Base-by-base conservation (phyloP, 768 basidiomycete genomes). In the Rhodotorula diobovata region DNA sequence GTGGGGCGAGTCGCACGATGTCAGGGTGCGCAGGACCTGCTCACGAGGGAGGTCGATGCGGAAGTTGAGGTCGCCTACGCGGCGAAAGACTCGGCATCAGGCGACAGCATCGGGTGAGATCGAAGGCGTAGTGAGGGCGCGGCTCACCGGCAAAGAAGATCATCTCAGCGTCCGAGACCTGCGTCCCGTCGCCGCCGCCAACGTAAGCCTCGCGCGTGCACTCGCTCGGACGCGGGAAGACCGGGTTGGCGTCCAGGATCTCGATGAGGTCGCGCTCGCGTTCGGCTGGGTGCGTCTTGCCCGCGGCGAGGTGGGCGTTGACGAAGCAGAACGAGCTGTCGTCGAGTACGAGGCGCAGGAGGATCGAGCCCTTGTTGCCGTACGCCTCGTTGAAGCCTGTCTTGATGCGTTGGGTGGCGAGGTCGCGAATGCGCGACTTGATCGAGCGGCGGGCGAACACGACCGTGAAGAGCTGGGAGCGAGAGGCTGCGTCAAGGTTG, bases 311-410 rank as follows among this genome's bases (percentile, higher is more conserved):
- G 83, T 99, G 95, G 74, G 91, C 93, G 81, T 99, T 98, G 82
- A 98, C 86, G 76, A 96, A 89, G 81, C 94, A 97, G 28, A 97
- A 79, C 0, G 91, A 94, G 5, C 93, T 90, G 79, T 97, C 93
- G 71, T 92, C 92, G 55, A 97, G 84, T 12, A 93, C 86, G 70
- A 96, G 87, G 37, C 74, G 73, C 23, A 72, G 15, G 18, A 71
- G 50, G 25, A 77, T 66, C 0, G 73, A 63, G 53, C 77, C 72
- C 87, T 98, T 97, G 79, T 98, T 98, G 2, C 95, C 95, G 79
- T 94, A 95, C 66, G 87, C 82, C 8, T 91, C 91, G 1, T 89
- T 88, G 85, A 97, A 90, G 2, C 94, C 95, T 25, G 91, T 84
- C 81, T 97, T 97, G 68, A 97, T 84, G 1, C 87, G 89, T 5